Conservation (phyloP, 495 filamentous ascomycete species). For the Schizothecium vesticola region DNA sequence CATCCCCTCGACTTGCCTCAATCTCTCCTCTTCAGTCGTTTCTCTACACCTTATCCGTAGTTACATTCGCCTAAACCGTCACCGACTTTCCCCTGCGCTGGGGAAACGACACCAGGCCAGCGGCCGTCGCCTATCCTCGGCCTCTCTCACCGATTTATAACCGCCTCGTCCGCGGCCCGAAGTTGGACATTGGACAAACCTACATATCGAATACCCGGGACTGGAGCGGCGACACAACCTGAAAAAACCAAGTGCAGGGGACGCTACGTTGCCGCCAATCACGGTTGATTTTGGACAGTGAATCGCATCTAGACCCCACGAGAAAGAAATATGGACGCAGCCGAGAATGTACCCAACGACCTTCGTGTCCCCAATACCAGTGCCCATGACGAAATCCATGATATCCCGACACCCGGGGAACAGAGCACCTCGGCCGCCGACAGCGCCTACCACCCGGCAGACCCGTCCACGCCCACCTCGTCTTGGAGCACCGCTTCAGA, state of each 20-base stretch:
- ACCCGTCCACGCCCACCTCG: slow-evolving; percentile 17
- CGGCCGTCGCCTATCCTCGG: neutral
- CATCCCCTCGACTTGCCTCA: neutral
- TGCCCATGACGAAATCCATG: neutral
- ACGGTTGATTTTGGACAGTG: neutral
- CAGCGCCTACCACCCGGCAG: slow-evolving; percentile 1
- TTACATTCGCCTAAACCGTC: neutral
- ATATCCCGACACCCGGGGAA: slow-evolving; percentile 2
- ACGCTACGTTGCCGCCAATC: neutral
- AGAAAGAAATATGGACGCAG: neutral
- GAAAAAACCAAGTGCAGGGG: neutral
- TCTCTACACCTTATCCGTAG: neutral
- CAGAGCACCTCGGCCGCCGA: slow-evolving; percentile 4
- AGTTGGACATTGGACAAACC: neutral
- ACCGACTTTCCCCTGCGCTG: neutral
- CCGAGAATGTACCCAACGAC: neutral
- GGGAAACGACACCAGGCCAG: neutral
- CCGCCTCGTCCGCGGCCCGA: neutral
- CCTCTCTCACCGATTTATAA: neutral
- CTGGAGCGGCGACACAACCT: neutral
- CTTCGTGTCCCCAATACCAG: neutral
- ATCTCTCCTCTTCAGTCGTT: neutral
- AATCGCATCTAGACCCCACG: neutral
- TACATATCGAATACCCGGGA: neutral
- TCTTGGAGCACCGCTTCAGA: slow-evolving; percentile 26